Evolutionary conservation across 371 early-diverging fungal genomes (phyloP).

Genomic region (Mortierella sp.): DNA sequence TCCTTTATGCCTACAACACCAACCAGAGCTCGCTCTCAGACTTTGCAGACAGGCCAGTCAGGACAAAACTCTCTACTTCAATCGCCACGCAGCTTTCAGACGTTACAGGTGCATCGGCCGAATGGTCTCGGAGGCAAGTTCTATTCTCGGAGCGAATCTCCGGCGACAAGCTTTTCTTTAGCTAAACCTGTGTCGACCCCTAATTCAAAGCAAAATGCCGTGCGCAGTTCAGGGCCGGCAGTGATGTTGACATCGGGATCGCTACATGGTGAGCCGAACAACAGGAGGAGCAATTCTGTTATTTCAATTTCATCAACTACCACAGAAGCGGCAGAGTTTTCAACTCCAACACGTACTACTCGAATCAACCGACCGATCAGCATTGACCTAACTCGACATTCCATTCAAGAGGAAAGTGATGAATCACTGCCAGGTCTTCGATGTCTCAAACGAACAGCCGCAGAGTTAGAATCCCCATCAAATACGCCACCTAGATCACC

Average conservation of each 20-base stretch:
- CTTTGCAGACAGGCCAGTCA: constrained; percentile 8
- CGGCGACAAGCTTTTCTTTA: constrained; percentile 26
- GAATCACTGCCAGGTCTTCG: constrained; percentile 12
- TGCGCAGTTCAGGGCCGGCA: constrained; percentile 17
- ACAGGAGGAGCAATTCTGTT: constrained; percentile 33
- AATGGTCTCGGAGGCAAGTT: constrained; percentile 8
- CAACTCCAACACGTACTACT: constrained; percentile 19
- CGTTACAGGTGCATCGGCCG: constrained; percentile 20
- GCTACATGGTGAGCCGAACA: neutral
- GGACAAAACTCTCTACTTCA: constrained; percentile 18
- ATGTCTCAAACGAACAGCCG: constrained; percentile 26
- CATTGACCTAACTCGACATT: constrained; percentile 24
- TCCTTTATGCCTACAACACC: constrained; percentile 37
- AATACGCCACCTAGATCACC: constrained; percentile 29
- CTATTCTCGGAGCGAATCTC: constrained; percentile 47
- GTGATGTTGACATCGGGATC: constrained; percentile 3
- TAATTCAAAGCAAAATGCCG: constrained; percentile 11
- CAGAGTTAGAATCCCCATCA: constrained; percentile 22
- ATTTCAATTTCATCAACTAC: constrained; percentile 32
- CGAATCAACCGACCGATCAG: constrained; percentile 12
- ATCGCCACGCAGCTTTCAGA: constrained; percentile 23
- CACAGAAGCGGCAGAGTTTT: constrained; percentile 17
- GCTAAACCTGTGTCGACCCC: constrained; percentile 18
- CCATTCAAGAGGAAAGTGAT: constrained; percentile 27
- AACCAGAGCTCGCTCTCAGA: constrained; percentile 32